These are phyloP conservation scores for Takashimella tepidaria DNA, from an alignment of 1,284 basidiomycete species.

Conservation along the genomic window DNA sequence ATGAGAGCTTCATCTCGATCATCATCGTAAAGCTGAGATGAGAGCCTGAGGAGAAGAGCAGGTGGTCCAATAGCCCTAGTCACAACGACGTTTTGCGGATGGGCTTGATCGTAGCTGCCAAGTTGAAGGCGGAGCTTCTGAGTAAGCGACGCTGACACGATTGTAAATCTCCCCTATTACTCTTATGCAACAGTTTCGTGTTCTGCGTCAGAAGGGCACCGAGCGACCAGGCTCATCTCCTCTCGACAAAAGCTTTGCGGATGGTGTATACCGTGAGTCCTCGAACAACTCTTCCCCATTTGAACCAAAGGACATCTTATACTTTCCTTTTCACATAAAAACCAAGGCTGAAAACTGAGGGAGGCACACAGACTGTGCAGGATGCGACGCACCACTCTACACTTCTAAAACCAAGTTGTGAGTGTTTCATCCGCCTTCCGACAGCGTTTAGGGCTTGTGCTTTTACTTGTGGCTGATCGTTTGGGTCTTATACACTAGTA, in stretches of 20 bases:
- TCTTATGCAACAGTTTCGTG: constrained; percentile 64
- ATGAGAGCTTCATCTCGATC: neutral
- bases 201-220: constrained; percentile 82
- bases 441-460: too few species aligned
- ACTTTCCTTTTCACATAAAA: neutral
- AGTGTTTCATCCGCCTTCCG: constrained; percentile 14
- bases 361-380: constrained; percentile 36
- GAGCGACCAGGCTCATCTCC: constrained; percentile 70
- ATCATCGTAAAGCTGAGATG: too few species aligned
- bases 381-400: constrained; percentile 59
- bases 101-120: too few species aligned
- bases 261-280: constrained; percentile 60
- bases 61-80: too few species aligned
- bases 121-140: too few species aligned
- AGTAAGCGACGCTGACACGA: neutral
- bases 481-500: too few species aligned
- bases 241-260: constrained; percentile 63
- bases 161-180: too few species aligned
- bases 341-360: neutral
- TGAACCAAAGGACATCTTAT: neutral
- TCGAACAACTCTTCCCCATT: too few species aligned
- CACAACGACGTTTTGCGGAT: too few species aligned
- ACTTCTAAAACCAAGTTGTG: constrained; percentile 81
- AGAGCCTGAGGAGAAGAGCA: too few species aligned
- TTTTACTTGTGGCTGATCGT: too few species aligned